These are phyloP conservation scores for Beverwykella pulmonaria DNA, from an alignment of 495 filamentous ascomycete species.

Conservation along the genomic window DNA sequence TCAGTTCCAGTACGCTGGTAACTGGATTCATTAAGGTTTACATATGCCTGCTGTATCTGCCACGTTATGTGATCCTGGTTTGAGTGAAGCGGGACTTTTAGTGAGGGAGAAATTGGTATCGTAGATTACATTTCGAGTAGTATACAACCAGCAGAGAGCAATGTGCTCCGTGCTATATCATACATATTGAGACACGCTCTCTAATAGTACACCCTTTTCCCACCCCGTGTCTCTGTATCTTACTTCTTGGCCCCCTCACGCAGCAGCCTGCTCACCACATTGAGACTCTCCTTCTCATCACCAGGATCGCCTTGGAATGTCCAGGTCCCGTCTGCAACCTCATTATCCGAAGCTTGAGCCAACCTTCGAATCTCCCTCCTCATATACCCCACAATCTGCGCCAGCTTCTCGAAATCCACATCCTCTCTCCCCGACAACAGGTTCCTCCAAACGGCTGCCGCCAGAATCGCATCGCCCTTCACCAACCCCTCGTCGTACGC, in stretches of 20 bases:
- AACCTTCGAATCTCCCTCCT: slow-evolving; percentile 57
- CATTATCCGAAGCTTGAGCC: slow-evolving; percentile 31
- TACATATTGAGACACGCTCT: background rate
- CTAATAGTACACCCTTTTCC: background rate
- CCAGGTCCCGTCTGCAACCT: slow-evolving; percentile 35
- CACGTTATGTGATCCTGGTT: too few relatives aligned
- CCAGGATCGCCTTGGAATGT: slow-evolving; percentile 25
- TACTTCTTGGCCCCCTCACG: background rate
- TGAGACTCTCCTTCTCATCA: background rate
- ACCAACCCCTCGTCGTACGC: slow-evolving; percentile 86
- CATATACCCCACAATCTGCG: slow-evolving; percentile 78
- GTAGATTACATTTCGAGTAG: too few relatives aligned
- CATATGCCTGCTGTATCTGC: too few relatives aligned
- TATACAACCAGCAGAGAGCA: background rate
- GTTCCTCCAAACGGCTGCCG: slow-evolving; percentile 90
- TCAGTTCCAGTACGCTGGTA: too few relatives aligned
- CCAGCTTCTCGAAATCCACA: slow-evolving; percentile 70
- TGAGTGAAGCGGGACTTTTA: too few relatives aligned
- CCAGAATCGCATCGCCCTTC: slow-evolving; percentile 82
- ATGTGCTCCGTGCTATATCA: too few relatives aligned
- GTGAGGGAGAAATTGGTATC: too few relatives aligned
- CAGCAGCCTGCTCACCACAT: slow-evolving; percentile 18
- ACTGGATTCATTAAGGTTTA: too few relatives aligned
- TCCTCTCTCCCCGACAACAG: slow-evolving; percentile 76
- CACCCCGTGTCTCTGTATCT: background rate